Base-by-base conservation (phyloP, 2,329 filamentous ascomycete species). In the Trichoderma arundinaceum region DNA sequence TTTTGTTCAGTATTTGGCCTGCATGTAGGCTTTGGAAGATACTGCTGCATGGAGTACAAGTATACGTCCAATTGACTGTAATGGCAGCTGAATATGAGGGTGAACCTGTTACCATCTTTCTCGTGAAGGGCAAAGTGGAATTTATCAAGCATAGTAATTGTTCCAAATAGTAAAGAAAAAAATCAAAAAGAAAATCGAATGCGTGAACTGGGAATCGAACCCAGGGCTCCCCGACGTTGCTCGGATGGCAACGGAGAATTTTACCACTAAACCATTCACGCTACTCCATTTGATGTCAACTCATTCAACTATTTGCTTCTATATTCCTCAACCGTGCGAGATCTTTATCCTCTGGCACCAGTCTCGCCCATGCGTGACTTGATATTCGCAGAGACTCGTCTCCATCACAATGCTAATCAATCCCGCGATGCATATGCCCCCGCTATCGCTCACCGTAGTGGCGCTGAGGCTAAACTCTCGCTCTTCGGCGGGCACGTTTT, bases 391-490 rank as follows among this genome's bases (percentile, higher is more conserved):
- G 28, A 98, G 78, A 76, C 86, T 85, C 1, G 91, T 88, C 79
- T 98, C 94, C 77, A 97, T 83, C 2, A 81, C 83, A 84, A 97
- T 94, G 46, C 93, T 89, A 9, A 97, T 72, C 56, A 98, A 88
- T 0, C 92, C 92, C 0, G 94, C 94, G 12, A 96, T 84, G 74
- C 92, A 97, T 39, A 98, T 96, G 0, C 95, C 94, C 0, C 82
- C 94, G 46, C 92, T 95, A 76, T 98, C 95, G 74, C 92, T 96
- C 46, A 97, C 94, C 32, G 90, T 96, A 2, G 93, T 95, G 0
- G 94, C 94, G 0, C 92, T 89, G 1, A 99, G 80, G 67, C 92
- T 96, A 74, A 98, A 98, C 78, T 99, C 95, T 6, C 94, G 85
- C 61, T 97, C 93, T 38, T 88, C 86, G 4, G 84, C 81, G 0